Percentiles rank a stretch among this genome's conserved stretches.
phyloP scores from a whole-genome alignment of 306 rosid genomes.

The Psophocarpus tetragonolobus region DNA sequence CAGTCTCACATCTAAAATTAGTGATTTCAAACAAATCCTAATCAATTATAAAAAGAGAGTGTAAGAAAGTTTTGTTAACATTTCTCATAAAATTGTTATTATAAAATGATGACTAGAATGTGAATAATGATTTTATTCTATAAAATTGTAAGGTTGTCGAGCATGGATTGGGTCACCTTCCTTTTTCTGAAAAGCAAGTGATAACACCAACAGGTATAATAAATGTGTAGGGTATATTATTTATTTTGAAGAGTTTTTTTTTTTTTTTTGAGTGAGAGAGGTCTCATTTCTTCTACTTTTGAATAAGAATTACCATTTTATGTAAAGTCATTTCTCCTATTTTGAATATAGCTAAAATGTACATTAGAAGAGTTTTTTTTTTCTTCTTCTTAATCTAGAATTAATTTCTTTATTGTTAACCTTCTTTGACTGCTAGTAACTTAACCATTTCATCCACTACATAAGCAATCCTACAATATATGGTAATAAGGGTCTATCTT shows the following conservation, averaged over 20 bases:
- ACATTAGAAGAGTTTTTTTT: neutral
- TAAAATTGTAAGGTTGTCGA: slow-evolving; percentile 73
- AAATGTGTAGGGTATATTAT: neutral
- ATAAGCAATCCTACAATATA: neutral
- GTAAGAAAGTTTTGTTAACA: too few relatives aligned
- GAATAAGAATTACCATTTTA: neutral
- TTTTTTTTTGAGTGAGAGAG: neutral
- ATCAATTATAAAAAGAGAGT: too few relatives aligned
- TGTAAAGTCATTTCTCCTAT: neutral
- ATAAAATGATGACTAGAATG: neutral
- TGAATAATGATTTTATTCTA: slow-evolving; percentile 3
- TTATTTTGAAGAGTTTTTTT: neutral
- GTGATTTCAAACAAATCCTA: too few relatives aligned
- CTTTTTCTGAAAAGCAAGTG: slow-evolving; percentile 84
- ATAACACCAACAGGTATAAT: slow-evolving; percentile 76
- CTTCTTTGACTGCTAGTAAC: neutral
- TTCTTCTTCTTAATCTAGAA: neutral
- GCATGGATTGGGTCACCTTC: slow-evolving; percentile 89
- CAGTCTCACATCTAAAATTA: too few relatives aligned
- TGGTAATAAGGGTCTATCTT: neutral
- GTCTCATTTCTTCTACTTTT: neutral
- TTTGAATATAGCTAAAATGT: neutral
- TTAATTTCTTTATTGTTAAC: neutral
- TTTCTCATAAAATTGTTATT: too few relatives aligned
- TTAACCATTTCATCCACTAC: neutral